These are phyloP conservation scores for Diaporthe velutina DNA, from an alignment of 2,329 filamentous ascomycete genomes.

Conservation along the genomic window DNA sequence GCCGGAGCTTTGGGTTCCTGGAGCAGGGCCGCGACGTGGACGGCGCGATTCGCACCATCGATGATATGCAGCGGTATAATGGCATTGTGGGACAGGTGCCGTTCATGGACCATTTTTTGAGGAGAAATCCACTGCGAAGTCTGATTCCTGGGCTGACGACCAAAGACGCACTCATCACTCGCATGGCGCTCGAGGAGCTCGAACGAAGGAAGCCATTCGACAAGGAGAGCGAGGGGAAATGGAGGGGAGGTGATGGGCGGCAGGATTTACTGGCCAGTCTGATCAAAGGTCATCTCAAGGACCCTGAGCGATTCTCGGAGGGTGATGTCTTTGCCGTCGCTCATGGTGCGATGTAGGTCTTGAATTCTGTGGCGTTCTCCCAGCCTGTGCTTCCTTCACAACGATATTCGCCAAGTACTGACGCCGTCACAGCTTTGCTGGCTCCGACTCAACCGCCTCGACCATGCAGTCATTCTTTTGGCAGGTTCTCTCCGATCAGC, in stretches of 20 bases:
- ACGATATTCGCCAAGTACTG: neutral
- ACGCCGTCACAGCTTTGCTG: conserved; percentile 61
- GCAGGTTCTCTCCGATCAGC: conserved; percentile 59
- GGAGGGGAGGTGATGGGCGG: conserved; percentile 56
- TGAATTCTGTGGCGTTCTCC: neutral
- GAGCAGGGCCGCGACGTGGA: conserved; percentile 64
- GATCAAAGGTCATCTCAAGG: conserved; percentile 65
- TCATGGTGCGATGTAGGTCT: conserved; percentile 66
- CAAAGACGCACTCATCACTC: conserved; percentile 62
- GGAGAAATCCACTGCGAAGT: conserved; percentile 63
- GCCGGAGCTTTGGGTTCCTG: conserved; percentile 65
- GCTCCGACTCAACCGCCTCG: conserved; percentile 71
- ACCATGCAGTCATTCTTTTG: conserved; percentile 71
- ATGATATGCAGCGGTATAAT: conserved; percentile 65
- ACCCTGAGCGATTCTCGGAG: conserved; percentile 60
- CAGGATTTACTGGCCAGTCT: conserved; percentile 65
- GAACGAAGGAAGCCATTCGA: conserved; percentile 59
- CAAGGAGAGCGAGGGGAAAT: conserved; percentile 57
- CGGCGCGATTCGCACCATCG: conserved; percentile 64
- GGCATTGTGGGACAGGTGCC: conserved; percentile 66
- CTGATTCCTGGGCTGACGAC: conserved; percentile 58
- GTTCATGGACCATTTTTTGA: conserved; percentile 60
- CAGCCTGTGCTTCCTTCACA: neutral
- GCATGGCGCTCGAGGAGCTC: conserved; percentile 65
- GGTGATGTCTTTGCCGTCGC: conserved; percentile 69